phyloP scores from a whole-genome alignment of 306 rosid genomes.

The Crotalaria pallida region DNA sequence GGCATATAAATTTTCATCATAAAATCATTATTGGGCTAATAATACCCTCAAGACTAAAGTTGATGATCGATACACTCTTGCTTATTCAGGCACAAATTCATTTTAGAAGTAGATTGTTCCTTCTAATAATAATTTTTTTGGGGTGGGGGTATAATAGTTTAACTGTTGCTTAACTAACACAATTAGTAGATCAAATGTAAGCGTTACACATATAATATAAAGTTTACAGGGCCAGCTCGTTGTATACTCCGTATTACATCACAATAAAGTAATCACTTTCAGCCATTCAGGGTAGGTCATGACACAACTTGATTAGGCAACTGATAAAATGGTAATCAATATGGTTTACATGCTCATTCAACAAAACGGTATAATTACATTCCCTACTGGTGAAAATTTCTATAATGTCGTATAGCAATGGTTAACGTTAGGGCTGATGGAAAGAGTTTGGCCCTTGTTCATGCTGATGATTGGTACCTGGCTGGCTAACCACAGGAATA shows the following conservation, averaged over 20 bases:
- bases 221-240: constrained; percentile 18
- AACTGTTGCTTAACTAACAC: background rate
- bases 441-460: constrained; percentile 64
- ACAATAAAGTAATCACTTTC: constrained; percentile 15
- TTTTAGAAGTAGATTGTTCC: too few relatives aligned
- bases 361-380: constrained; percentile 35
- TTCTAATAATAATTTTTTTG: too few relatives aligned
- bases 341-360: constrained; percentile 39
- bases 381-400: constrained; percentile 23
- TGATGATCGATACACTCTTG: too few relatives aligned
- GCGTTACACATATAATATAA: constrained; percentile 8
- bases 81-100: too few relatives aligned
- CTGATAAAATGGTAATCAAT: constrained; percentile 23
- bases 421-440: constrained; percentile 57
- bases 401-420: constrained; percentile 11
- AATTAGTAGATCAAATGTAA: constrained; percentile 6
- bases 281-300: constrained; percentile 1
- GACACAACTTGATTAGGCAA: constrained; percentile 24
- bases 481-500: constrained; percentile 84
- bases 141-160: background rate
- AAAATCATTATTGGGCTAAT: too few relatives aligned
- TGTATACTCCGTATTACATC: constrained; percentile 15
- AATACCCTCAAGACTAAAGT: too few relatives aligned
- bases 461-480: constrained; percentile 48
- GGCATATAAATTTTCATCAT: too few relatives aligned